A percentile compares a stretch with the other conserved stretches of the same genome.
These are phyloP conservation scores for Zoysia pacifica DNA, from an alignment of 176 grass and related monocot genomes.

Conservation along the genomic window DNA sequence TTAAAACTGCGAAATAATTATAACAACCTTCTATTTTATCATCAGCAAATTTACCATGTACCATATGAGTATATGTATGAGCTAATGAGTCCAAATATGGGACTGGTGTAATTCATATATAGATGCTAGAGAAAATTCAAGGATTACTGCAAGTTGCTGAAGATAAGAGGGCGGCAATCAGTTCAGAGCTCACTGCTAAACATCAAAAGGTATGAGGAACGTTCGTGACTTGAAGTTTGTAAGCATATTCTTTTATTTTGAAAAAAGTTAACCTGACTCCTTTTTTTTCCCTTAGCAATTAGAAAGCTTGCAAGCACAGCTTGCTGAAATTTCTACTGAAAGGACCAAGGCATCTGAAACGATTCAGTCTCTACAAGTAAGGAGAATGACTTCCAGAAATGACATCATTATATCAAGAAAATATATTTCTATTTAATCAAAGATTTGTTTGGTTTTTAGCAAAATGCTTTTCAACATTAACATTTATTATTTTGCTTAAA, in stretches of 20 bases:
- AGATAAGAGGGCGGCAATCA: conserved; percentile 72
- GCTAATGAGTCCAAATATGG: conserved; percentile 25
- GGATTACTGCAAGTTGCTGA: conserved; percentile 74
- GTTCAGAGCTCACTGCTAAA: conserved; percentile 81
- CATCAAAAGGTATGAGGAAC: conserved; percentile 71
- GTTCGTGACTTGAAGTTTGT: conserved; percentile 28
- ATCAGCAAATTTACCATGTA: neutral
- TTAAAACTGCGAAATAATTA: neutral
- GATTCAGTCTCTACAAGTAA: conserved; percentile 93
- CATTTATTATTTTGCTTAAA: conserved; percentile 23
- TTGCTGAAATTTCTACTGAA: conserved; percentile 75
- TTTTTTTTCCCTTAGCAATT: conserved; percentile 61
- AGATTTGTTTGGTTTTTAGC: neutral
- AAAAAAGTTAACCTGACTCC: conserved; percentile 22
- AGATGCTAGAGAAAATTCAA: conserved; percentile 94
- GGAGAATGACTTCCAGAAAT: conserved; percentile 40
- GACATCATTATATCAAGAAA: conserved; percentile 27
- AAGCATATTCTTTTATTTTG: neutral
- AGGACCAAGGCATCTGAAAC: conserved; percentile 87
- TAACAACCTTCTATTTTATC: conserved; percentile 3
- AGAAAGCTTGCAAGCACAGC: conserved; percentile 85
- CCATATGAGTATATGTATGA: neutral
- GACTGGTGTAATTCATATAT: conserved; percentile 45
- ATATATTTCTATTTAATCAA: neutral
- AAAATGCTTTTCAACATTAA: conserved; percentile 4